Conservation (phyloP, 2,329 filamentous ascomycete species). For the Colletotrichum paranaense region DNA sequence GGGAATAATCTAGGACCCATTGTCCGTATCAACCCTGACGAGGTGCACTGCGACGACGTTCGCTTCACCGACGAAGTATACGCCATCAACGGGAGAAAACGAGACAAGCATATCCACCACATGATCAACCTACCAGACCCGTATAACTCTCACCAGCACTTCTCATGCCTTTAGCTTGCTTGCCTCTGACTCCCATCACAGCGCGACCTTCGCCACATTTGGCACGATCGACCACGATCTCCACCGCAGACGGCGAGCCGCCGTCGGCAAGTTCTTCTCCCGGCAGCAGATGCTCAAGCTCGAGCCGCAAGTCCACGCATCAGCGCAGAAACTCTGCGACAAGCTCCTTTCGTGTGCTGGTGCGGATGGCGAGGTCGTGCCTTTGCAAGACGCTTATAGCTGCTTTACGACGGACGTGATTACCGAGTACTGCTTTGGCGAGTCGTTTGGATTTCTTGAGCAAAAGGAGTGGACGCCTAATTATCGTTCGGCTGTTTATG, state of each 20-base stretch:
- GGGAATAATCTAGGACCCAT: slow-evolving; percentile 45
- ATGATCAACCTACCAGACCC: not conserved
- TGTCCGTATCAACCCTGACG: slow-evolving; percentile 51
- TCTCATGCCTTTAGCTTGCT: too few relatives aligned
- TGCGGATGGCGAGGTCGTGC: slow-evolving; percentile 37
- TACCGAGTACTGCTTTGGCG: slow-evolving; percentile 49
- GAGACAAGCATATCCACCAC: slow-evolving; percentile 14
- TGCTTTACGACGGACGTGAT: slow-evolving; percentile 52
- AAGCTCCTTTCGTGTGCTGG: slow-evolving; percentile 36
- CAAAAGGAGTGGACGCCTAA: slow-evolving; percentile 49
- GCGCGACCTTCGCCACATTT: not conserved
- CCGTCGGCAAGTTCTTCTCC: slow-evolving; percentile 48
- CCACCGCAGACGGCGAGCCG: slow-evolving; percentile 45
- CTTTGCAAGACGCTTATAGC: slow-evolving; percentile 49
- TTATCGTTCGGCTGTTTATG: slow-evolving; percentile 34
- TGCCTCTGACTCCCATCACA: not conserved
- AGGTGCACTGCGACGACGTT: slow-evolving; percentile 50
- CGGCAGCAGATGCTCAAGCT: slow-evolving; percentile 32
- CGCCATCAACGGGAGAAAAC: slow-evolving; percentile 35
- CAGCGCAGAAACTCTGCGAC: slow-evolving; percentile 16
- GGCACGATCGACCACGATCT: slow-evolving; percentile 48
- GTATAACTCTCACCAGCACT: not conserved
- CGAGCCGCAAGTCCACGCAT: not conserved
- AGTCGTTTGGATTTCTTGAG: slow-evolving; percentile 45
- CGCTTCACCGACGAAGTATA: slow-evolving; percentile 51